Evolutionary conservation across 306 rosid genomes (phyloP).

Genomic region (Sicyos baderoa): DNA sequence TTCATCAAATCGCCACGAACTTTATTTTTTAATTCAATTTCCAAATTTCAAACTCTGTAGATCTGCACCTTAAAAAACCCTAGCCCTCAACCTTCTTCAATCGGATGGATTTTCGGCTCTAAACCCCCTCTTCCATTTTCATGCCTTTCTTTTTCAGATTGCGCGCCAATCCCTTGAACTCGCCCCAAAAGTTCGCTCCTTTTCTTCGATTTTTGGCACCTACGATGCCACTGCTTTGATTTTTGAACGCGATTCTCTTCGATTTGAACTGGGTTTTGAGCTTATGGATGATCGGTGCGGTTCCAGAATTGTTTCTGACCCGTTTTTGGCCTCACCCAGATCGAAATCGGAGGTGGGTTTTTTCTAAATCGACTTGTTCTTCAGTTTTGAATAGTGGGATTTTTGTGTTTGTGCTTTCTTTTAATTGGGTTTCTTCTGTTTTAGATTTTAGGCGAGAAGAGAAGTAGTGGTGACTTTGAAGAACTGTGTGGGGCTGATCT

Average conservation of each 20-base stretch:
- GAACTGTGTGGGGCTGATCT: conserved; percentile 33
- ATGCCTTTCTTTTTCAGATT: not conserved
- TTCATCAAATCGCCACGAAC: too few species aligned
- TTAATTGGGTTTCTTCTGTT: not conserved
- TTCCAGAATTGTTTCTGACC: conserved; percentile 8
- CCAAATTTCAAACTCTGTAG: not conserved
- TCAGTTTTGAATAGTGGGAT: not conserved
- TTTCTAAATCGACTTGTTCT: not conserved
- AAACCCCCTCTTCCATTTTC: not conserved
- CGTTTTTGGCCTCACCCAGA: not conserved
- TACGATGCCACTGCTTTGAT: not conserved
- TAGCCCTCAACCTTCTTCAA: not conserved
- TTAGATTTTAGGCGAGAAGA: conserved; percentile 47
- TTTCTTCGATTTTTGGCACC: not conserved
- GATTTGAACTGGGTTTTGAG: conserved; percentile 1
- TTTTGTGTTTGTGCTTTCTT: not conserved
- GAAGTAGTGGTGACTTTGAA: conserved; percentile 28
- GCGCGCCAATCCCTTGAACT: conserved; percentile 11
- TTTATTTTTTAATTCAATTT: not conserved
- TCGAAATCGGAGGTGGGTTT: conserved; percentile 14
- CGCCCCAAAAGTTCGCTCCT: conserved; percentile 6
- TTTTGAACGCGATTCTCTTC: not conserved
- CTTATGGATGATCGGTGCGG: conserved; percentile 19
- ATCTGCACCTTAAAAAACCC: conserved; percentile 12
- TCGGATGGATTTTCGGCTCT: not conserved